phyloP scores from a whole-genome alignment of 2,329 filamentous ascomycete genomes.

The Fragosphaeria purpurea region DNA sequence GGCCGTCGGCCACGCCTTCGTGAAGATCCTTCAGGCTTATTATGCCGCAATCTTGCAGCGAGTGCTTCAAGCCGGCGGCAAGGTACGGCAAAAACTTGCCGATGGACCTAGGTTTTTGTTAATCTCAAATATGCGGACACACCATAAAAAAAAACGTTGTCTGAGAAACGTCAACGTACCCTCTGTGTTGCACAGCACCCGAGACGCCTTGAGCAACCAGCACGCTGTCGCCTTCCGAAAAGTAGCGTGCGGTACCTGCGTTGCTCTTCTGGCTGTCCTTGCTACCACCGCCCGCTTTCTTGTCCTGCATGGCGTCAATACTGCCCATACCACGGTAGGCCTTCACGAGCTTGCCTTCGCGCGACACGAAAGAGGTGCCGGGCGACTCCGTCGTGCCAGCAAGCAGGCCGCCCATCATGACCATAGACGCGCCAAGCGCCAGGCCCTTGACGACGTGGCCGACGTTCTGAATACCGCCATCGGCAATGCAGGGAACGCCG shows the following conservation, averaged over 20 bases:
- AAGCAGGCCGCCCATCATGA: constrained; percentile 99
- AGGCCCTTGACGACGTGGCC: constrained; percentile 99
- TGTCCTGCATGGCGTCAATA: constrained; percentile 99
- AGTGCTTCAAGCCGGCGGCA: constrained; percentile 91
- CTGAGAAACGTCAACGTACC: constrained; percentile 28
- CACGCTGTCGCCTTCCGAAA: constrained; percentile 90
- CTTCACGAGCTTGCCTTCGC: constrained; percentile 96
- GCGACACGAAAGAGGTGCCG: constrained; percentile 90
- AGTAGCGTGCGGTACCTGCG: constrained; percentile 94
- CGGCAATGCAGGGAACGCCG: constrained; percentile 94
- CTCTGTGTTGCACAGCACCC: constrained; percentile 70
- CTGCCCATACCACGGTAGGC: constrained; percentile 98
- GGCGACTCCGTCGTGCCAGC: constrained; percentile 96
- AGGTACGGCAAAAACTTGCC: constrained; percentile 96
- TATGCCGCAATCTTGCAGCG: constrained; percentile 87
- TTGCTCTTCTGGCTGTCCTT: constrained; percentile 73
- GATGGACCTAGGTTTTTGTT: constrained; percentile 49
- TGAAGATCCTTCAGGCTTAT: constrained; percentile 71
- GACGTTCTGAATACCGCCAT: constrained; percentile 96
- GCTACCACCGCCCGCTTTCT: constrained; percentile 72
- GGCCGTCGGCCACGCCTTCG: constrained; percentile 60
- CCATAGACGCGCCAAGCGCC: constrained; percentile 81
- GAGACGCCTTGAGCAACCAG: constrained; percentile 95
- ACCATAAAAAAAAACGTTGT: neutral
- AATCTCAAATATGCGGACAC: neutral